Conservation (phyloP, 805 yeast genomes). For the Saccharomyces eubayanus region DNA sequence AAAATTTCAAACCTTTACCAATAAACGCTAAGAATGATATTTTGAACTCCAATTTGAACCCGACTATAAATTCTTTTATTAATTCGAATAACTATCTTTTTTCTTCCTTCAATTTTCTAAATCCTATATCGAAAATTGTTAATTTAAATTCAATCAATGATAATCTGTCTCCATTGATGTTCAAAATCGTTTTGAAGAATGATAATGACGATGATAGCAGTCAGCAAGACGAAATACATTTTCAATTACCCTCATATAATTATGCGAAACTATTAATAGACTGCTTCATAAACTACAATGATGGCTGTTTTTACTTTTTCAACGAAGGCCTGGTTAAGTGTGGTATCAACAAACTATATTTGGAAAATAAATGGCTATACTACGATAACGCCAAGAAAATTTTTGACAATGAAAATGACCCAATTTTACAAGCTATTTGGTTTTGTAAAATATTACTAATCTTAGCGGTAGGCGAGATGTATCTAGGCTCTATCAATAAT, state of each 20-base stretch:
- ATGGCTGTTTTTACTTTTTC: slow-evolving; percentile 77
- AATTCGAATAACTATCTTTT: background rate
- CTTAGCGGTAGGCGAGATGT: slow-evolving; percentile 78
- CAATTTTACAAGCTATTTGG: slow-evolving; percentile 70
- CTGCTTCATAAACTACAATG: slow-evolving; percentile 69
- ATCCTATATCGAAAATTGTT: background rate
- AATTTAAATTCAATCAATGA: background rate
- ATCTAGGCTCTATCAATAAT: slow-evolving; percentile 59
- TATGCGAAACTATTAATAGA: slow-evolving; percentile 70
- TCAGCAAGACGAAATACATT: background rate
- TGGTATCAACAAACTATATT: slow-evolving; percentile 40
- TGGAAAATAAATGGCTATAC: slow-evolving; percentile 20
- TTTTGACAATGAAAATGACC: slow-evolving; percentile 32
- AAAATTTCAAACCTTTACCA: slow-evolving; percentile 13
- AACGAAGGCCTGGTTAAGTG: slow-evolving; percentile 73
- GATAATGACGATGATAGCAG: background rate
- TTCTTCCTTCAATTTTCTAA: background rate
- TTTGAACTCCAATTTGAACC: background rate
- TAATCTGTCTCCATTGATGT: background rate
- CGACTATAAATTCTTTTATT: slow-evolving; percentile 1
- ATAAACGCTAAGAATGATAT: background rate
- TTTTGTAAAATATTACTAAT: slow-evolving; percentile 66
- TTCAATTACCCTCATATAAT: slow-evolving; percentile 55
- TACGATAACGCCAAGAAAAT: slow-evolving; percentile 37
- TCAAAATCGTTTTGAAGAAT: background rate